Percentiles rank a stretch among this genome's conserved stretches.
Evolutionary conservation across 225 moss, liverwort and hornwort species (phyloP).

Genomic region (Physcomitrellopsis africana): DNA sequence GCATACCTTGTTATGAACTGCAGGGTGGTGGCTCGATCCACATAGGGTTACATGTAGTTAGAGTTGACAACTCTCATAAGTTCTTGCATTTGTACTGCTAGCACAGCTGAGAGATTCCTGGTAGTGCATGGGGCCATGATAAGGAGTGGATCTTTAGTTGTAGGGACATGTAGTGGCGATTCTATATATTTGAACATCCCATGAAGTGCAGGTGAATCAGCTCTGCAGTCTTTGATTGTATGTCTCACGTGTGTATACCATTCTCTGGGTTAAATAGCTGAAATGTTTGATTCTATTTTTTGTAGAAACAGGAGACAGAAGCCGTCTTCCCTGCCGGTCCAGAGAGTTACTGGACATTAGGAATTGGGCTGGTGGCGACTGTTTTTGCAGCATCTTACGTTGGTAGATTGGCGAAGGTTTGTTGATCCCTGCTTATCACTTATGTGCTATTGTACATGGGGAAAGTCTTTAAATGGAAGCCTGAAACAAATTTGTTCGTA

Average conservation of each 20-base stretch:
- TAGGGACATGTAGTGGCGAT: neutral
- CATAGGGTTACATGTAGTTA: neutral
- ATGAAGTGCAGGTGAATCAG: neutral
- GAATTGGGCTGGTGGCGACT: slow-evolving; percentile 79
- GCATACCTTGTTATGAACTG: neutral
- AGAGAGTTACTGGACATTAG: slow-evolving; percentile 77
- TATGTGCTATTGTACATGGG: neutral
- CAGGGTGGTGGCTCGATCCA: neutral
- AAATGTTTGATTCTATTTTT: neutral
- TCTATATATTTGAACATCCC: neutral
- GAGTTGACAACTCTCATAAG: neutral
- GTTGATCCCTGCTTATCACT: slow-evolving; percentile 2
- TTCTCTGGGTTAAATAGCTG: neutral
- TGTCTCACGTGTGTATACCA: neutral
- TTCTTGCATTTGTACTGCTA: no score
- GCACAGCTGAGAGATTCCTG: no score
- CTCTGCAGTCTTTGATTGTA: neutral
- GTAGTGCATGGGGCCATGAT: no score
- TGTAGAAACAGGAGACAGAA: slow-evolving; percentile 75
- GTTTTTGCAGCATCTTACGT: slow-evolving; percentile 84
- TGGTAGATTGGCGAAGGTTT: slow-evolving; percentile 78
- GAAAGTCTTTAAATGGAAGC: neutral
- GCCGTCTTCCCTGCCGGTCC: slow-evolving; percentile 62
- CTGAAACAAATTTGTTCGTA: neutral
- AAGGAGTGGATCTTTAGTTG: no score